Percentiles rank a stretch among this genome's conserved stretches.
Conservation (phyloP, 768 basidiomycete genomes). For the Wakefieldia striispora region DNA sequence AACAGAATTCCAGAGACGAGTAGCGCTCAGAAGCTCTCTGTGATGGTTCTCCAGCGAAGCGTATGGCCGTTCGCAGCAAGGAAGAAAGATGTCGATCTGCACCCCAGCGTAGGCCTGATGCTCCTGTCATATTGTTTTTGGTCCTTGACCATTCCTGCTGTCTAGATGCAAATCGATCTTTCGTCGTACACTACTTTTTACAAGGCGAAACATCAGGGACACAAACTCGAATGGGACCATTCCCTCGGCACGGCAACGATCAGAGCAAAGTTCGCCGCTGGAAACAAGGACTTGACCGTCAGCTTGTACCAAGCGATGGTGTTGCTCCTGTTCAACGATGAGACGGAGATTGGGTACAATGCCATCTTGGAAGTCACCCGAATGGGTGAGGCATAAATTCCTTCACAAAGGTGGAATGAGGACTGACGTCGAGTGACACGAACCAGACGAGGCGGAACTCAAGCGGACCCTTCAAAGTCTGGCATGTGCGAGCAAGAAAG, state of each 20-base stretch:
- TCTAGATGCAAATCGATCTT: conserved; percentile 74
- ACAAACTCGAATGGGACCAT: conserved; percentile 83
- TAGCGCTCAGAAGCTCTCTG: conserved; percentile 52
- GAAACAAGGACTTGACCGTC: conserved; percentile 83
- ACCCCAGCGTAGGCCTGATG: conserved; percentile 43
- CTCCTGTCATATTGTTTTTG: background rate
- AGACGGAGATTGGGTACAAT: conserved; percentile 53
- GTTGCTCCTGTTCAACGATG: conserved; percentile 81
- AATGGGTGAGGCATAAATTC: conserved; percentile 54
- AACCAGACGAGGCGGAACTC: conserved; percentile 66
- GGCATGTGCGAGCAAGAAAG: conserved; percentile 86
- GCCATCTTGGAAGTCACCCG: conserved; percentile 67
- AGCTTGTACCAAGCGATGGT: conserved; percentile 90
- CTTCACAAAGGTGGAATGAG: background rate
- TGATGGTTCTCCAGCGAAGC: conserved; percentile 83
- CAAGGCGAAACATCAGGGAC: conserved; percentile 70
- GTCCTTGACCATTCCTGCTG: conserved; percentile 10
- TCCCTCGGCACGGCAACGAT: conserved; percentile 81
- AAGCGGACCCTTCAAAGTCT: conserved; percentile 88
- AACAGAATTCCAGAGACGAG: conserved; percentile 39
- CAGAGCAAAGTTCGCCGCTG: conserved; percentile 62
- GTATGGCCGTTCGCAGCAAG: conserved; percentile 80
- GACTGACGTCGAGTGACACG: background rate
- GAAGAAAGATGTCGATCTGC: conserved; percentile 50
- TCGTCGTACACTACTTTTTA: conserved; percentile 68